Conservation (phyloP, 2,329 filamentous ascomycete genomes). For the Zymoseptoria passerinii region DNA sequence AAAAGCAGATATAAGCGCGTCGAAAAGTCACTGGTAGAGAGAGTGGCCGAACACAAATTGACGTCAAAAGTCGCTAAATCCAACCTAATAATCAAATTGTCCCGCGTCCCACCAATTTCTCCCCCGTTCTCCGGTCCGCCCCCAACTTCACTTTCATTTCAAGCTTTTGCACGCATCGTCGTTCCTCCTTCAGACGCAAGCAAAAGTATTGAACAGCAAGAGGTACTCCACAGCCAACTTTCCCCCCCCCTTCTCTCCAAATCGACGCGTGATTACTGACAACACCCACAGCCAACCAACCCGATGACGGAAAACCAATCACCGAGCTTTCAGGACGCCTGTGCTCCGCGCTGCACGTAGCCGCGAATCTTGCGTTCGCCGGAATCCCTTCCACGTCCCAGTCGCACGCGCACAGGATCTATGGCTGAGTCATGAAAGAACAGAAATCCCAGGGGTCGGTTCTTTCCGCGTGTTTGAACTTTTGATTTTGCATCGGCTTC, state of each 20-base stretch:
- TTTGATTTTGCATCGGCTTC: constrained; percentile 7
- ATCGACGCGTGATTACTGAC: not conserved
- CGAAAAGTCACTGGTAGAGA: too few species aligned
- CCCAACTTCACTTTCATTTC: not conserved
- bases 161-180: too few species aligned
- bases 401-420: not conserved
- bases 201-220: not conserved
- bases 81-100: too few species aligned
- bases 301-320: constrained; percentile 16
- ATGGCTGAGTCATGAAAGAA: constrained; percentile 26
- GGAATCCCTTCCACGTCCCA: not conserved
- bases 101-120: not conserved
- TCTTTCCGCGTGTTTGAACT: constrained; percentile 2
- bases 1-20: too few species aligned
- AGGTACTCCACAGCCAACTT: not conserved
- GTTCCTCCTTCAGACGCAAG: not conserved
- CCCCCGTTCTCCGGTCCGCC: not conserved
- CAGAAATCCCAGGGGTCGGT: constrained; percentile 24
- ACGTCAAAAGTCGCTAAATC: too few species aligned
- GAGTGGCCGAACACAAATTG: too few species aligned
- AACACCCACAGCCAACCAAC: not conserved
- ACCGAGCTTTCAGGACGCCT: constrained; percentile 20
- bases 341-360: constrained; percentile 16
- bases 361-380: constrained; percentile 9
- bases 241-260: not conserved